phyloP scores from a whole-genome alignment of 2,329 filamentous ascomycete genomes.

The Calonectria ilicicola region DNA sequence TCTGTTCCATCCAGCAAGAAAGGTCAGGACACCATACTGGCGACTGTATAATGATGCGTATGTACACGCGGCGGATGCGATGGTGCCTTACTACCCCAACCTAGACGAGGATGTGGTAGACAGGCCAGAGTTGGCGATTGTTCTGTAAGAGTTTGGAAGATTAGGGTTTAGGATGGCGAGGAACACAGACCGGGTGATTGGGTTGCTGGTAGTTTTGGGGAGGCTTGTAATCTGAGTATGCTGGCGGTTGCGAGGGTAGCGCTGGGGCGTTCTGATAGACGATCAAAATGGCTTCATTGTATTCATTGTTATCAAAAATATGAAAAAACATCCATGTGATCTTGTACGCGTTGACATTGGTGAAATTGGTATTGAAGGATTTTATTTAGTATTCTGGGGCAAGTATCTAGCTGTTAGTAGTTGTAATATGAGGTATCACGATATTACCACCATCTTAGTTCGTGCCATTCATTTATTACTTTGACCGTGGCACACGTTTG shows the following conservation, averaged over 20 bases:
- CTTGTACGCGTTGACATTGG: background rate
- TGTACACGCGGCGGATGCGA: constrained; percentile 90
- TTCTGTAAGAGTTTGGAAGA: constrained; percentile 68
- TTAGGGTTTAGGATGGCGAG: constrained; percentile 11
- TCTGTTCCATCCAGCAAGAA: constrained; percentile 94
- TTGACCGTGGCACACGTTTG: no score
- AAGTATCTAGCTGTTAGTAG: background rate
- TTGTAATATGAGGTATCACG: no score
- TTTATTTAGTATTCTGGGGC: background rate
- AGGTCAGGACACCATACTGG: constrained; percentile 96
- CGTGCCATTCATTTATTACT: no score
- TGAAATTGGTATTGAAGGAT: background rate
- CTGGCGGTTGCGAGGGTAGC: constrained; percentile 37
- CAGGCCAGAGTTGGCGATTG: constrained; percentile 84
- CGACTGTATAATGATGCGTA: constrained; percentile 97
- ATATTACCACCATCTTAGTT: no score
- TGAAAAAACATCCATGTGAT: background rate
- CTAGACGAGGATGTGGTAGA: constrained; percentile 84
- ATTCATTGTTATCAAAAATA: constrained; percentile 17
- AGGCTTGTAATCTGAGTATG: constrained; percentile 42
- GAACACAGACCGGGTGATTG: background rate
- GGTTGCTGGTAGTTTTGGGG: constrained; percentile 22
- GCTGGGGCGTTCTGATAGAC: constrained; percentile 45
- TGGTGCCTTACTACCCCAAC: constrained; percentile 96
- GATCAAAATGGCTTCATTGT: constrained; percentile 38